Evolutionary conservation across 1,284 basidiomycete species (phyloP), one percentile per base, ranked within the genome.

Genomic region (Jaminaea rosea): DNA sequence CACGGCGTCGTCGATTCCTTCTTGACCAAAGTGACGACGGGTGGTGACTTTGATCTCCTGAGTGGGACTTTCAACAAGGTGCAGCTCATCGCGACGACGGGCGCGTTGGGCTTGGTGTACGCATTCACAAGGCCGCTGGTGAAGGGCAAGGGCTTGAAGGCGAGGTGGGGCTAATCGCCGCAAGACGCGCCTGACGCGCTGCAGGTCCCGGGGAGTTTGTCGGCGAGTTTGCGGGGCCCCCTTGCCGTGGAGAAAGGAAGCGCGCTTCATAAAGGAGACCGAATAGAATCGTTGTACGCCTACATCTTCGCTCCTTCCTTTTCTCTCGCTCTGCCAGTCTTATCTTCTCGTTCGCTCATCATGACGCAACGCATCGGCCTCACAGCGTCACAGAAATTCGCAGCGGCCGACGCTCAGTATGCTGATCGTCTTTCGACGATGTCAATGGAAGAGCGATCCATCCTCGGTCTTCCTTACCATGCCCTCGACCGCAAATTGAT

Each of bases 1-100:
- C 91, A 91, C 4, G n/a, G n/a, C n/a, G n/a, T n/a, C n/a, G 79
- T 91, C 13, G 93, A 97, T 75, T 77, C 92, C 57, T 93, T 96
- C 79, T 77, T 83, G 26, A 87, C 87, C 5, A 81, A 88, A 13
- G 80, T 89, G 3, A 81, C 87, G 32, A 90, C 94, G 0, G 89
- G 87, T 2, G 84, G 83, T 24, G 89, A 88, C 24, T 98, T 98
- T 68, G 93, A 98, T 70, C 81, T 69, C 83, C 88, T 75, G 27
- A 36, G 42, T 48, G 59, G 60, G 7, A 55, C 49, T 10, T 98
- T 98, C 76, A 97, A 97, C 78, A 96, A 97, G 78, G 78, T 78
- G 0, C 93, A 98, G 75, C 79, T 98, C 26, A 81, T 94, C 56
- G 73, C 91, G 39, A 97, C 91, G 0, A 82, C 94, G 13, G 76